Conservation (phyloP, 805 yeast species). For the Ogataea corticis region DNA sequence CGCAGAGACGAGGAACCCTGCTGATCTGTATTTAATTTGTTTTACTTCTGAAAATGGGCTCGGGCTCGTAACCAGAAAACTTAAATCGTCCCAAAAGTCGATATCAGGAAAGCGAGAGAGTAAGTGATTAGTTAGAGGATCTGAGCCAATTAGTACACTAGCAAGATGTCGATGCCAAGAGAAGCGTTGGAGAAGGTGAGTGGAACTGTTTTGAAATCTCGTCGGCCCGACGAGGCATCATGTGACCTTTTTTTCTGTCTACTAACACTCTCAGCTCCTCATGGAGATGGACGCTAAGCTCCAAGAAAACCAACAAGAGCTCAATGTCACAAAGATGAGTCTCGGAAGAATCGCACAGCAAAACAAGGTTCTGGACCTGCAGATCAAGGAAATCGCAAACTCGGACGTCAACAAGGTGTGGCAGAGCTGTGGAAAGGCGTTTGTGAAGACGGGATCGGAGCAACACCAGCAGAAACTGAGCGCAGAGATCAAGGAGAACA, state of each 20-base stretch:
- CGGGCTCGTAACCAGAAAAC: no score
- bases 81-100: no score
- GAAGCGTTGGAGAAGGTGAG: slow-evolving; percentile 44
- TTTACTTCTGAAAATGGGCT: not conserved
- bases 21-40: not conserved
- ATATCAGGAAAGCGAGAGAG: no score
- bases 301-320: slow-evolving; percentile 57
- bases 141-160: not conserved
- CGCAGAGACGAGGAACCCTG: no score
- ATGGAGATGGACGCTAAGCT: slow-evolving; percentile 69
- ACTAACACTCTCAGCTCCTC: slow-evolving; percentile 40
- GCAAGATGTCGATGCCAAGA: slow-evolving; percentile 42
- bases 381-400: slow-evolving; percentile 52
- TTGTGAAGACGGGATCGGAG: slow-evolving; percentile 46
- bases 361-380: slow-evolving; percentile 53
- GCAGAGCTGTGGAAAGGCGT: slow-evolving; percentile 84
- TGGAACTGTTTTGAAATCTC: no score
- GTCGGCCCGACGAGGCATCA: no score
- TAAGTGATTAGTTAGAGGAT: not conserved
- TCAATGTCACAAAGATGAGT: slow-evolving; percentile 54
- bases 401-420: slow-evolving; percentile 59
- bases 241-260: no score
- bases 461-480: slow-evolving; percentile 50
- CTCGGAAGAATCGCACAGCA: slow-evolving; percentile 49
- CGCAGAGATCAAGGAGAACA: slow-evolving; percentile 51